These are phyloP conservation scores for Chlamydomonas sp. DNA, from an alignment of 139 green algal species.

Conservation along the genomic window DNA sequence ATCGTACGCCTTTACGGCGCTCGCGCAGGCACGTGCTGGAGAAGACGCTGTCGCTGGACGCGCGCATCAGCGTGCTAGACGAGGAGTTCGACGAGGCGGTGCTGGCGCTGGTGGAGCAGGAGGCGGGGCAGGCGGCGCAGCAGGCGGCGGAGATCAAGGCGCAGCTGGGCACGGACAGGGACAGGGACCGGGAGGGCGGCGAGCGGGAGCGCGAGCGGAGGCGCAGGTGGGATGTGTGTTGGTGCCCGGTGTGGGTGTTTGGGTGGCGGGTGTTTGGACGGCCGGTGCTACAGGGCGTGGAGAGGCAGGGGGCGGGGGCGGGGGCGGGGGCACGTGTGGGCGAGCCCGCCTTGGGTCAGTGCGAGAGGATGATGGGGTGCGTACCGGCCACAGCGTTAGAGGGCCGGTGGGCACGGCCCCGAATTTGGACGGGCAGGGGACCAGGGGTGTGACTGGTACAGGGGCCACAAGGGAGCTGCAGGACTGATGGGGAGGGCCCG, in stretches of 20 bases:
- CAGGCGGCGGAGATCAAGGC: constrained; percentile 39
- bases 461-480: too few relatives aligned
- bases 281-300: background rate
- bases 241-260: background rate
- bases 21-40: constrained; percentile 70
- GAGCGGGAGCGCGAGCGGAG: constrained; percentile 16
- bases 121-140: constrained; percentile 47
- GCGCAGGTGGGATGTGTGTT: constrained; percentile 8
- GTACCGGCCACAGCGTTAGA: too few relatives aligned
- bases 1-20: background rate
- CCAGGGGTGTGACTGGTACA: too few relatives aligned
- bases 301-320: background rate
- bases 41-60: constrained; percentile 70
- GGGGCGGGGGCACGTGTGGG: too few relatives aligned
- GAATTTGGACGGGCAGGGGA: too few relatives aligned
- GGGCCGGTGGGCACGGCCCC: too few relatives aligned
- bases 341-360: too few relatives aligned
- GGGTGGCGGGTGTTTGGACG: background rate
- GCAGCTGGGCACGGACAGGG: background rate
- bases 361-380: too few relatives aligned
- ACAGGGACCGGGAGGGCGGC: background rate
- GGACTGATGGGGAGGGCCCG: too few relatives aligned
- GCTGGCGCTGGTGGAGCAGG: constrained; percentile 46
- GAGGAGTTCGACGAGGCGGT: constrained; percentile 83
- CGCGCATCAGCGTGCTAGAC: constrained; percentile 78